Percentiles rank a stretch among this genome's conserved stretches.
Evolutionary conservation across 345 rosid genomes (phyloP).

Genomic region (Eucalyptus regnans): DNA sequence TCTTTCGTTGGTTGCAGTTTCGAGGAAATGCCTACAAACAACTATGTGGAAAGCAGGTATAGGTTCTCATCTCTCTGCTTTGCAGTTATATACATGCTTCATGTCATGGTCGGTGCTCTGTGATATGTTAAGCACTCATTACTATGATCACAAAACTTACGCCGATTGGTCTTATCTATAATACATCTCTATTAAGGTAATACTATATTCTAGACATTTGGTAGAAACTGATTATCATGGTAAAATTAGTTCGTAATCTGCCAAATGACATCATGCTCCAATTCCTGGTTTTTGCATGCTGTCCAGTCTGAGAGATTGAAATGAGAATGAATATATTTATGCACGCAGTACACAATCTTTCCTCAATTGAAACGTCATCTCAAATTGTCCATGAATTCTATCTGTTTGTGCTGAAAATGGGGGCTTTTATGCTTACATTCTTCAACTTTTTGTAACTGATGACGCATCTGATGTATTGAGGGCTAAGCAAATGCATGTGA

Average conservation of each 20-base stretch:
- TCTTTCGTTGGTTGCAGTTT: conserved; percentile 34
- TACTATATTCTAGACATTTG: neutral
- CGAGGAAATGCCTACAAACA: conserved; percentile 97
- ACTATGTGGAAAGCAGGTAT: conserved; percentile 92
- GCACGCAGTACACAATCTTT: neutral
- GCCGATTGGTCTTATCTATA: neutral
- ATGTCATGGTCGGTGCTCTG: neutral
- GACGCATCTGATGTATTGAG: neutral
- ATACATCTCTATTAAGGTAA: neutral
- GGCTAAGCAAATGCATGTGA: neutral
- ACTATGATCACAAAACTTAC: neutral
- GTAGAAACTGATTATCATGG: neutral
- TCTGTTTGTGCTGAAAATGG: neutral
- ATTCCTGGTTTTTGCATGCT: neutral
- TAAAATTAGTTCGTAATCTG: neutral
- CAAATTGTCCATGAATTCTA: neutral
- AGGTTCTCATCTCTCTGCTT: neutral
- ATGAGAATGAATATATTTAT: neutral
- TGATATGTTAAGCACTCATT: neutral
- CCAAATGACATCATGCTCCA: neutral
- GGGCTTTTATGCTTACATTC: neutral
- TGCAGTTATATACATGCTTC: neutral
- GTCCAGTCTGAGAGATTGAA: neutral
- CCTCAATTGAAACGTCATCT: neutral
- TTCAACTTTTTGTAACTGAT: neutral